These are phyloP conservation scores for Pittosporum tobira DNA, from an alignment of 129 eudicot genomes.

Conservation along the genomic window DNA sequence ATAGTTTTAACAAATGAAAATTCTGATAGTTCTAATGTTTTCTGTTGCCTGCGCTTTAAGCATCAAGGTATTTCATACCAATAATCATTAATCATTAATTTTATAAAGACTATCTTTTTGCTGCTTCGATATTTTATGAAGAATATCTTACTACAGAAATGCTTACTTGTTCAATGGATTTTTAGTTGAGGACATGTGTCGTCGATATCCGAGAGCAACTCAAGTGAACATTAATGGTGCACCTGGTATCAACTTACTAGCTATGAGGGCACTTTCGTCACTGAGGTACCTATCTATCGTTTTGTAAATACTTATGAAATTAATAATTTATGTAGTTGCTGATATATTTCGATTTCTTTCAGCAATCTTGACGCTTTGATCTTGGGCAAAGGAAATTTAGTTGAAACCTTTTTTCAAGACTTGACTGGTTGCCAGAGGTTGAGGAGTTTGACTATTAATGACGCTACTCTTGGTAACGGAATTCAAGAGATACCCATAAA, in stretches of 20 bases:
- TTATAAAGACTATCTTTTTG: no score
- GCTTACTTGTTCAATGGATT: conserved; percentile 12
- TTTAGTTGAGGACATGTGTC: conserved; percentile 93
- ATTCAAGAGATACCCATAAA: conserved; percentile 70
- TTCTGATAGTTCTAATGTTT: no score
- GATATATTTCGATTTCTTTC: conserved; percentile 20
- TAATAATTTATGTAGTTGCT: conserved; percentile 14
- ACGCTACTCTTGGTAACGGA: conserved; percentile 86
- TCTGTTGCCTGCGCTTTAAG: not conserved
- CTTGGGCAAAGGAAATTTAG: conserved; percentile 81
- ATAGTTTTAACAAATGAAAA: no score
- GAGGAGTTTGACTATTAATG: conserved; percentile 61
- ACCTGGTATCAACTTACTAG: conserved; percentile 53
- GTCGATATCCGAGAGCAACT: conserved; percentile 79
- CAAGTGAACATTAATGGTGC: conserved; percentile 63
- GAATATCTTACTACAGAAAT: conserved; percentile 6
- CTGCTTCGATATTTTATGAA: no score
- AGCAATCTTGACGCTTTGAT: conserved; percentile 78
- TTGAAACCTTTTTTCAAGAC: conserved; percentile 72
- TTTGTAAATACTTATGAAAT: not conserved
- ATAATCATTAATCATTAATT: no score
- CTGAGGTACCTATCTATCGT: conserved; percentile 45
- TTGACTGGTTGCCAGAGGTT: conserved; percentile 66
- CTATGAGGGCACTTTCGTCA: conserved; percentile 60
- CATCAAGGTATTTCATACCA: not conserved